Evolutionary conservation across 164 flowering plant genomes (phyloP).

Genomic region (Aristolochia contorta): DNA sequence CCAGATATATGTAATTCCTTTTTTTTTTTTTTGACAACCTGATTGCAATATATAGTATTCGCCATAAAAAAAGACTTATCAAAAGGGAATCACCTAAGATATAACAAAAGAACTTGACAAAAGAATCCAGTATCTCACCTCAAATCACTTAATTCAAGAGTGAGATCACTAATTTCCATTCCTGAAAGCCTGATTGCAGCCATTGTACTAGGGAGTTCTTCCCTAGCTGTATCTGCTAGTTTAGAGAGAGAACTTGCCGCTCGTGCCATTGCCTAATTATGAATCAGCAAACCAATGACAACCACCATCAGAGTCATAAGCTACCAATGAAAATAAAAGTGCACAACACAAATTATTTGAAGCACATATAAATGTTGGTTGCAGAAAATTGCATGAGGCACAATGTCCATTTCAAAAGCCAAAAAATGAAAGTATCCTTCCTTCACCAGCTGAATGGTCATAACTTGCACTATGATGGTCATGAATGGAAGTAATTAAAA

Average conservation of each 20-base stretch:
- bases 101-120: not conserved
- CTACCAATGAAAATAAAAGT: not conserved
- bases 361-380: not conserved
- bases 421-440: too few species aligned
- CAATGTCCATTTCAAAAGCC: too few species aligned
- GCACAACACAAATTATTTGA: not conserved
- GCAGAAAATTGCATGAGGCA: too few species aligned
- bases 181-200: constrained; percentile 88
- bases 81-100: not conserved
- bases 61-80: not conserved
- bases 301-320: too few species aligned
- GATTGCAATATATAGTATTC: too few species aligned
- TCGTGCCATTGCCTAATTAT: constrained; percentile 67
- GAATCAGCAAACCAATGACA: not conserved
- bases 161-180: constrained; percentile 95
- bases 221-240: constrained; percentile 82
- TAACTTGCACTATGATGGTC: too few species aligned
- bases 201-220: constrained; percentile 93
- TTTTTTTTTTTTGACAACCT: too few species aligned
- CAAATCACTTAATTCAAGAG: constrained; percentile 78
- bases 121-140: constrained; percentile 36
- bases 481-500: too few species aligned
- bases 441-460: too few species aligned
- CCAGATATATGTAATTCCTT: too few species aligned
- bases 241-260: constrained; percentile 83